phyloP scores from a whole-genome alignment of 805 yeast genomes.

The Candida tibetensis region DNA sequence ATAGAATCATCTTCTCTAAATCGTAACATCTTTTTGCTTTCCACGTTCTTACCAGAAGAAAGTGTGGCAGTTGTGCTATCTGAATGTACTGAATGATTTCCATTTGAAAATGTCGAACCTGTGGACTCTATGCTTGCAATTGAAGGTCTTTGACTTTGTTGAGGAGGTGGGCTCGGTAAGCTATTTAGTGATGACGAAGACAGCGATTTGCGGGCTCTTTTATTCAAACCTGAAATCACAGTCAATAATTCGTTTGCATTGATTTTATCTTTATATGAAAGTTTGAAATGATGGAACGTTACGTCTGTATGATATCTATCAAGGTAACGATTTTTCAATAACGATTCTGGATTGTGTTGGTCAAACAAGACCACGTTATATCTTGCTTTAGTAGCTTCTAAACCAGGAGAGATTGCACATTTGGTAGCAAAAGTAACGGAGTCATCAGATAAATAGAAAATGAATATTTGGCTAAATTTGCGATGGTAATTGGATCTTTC shows the following conservation, averaged over 20 bases:
- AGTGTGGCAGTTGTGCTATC: conserved; percentile 5
- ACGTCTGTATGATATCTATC: conserved; percentile 11
- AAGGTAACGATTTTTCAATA: conserved; percentile 6
- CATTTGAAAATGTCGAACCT: conserved; percentile 4
- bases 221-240: conserved; percentile 14
- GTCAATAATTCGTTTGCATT: conserved; percentile 17
- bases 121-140: conserved; percentile 6
- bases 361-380: conserved; percentile 22
- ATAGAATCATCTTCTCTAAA: conserved; percentile 19
- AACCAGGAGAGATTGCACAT: conserved; percentile 23
- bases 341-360: conserved; percentile 14
- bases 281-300: conserved; percentile 17
- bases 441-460: conserved; percentile 17
- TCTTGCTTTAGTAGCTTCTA: conserved; percentile 24
- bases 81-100: conserved; percentile 3
- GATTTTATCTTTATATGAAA: conserved; percentile 19
- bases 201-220: neutral
- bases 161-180: neutral
- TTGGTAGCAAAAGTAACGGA: conserved; percentile 20
- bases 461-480: conserved; percentile 20
- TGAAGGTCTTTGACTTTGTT: conserved; percentile 3
- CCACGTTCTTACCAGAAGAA: conserved; percentile 2
- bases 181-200: neutral
- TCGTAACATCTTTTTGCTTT: conserved; percentile 7
- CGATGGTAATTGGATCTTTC: conserved; percentile 11